phyloP scores from a whole-genome alignment of 225 moss, liverwort and hornwort genomes.

The Asterella californica region DNA sequence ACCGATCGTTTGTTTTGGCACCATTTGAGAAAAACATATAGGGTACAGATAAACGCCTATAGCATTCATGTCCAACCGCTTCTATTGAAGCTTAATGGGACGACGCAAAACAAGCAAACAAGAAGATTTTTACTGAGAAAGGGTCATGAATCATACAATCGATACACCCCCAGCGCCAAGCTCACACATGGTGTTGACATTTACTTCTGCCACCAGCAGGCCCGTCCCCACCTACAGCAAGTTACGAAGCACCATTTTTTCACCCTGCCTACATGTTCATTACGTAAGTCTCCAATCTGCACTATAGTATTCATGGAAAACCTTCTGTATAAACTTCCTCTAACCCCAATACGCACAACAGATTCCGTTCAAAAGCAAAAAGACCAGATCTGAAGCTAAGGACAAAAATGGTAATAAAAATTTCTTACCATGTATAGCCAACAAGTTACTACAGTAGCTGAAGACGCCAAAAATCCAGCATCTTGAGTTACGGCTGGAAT shows the following conservation, averaged over 20 bases:
- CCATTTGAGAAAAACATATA: too few relatives aligned
- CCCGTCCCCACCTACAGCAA: constrained; percentile 79
- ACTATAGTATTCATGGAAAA: neutral
- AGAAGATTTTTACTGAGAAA: neutral
- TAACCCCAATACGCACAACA: neutral
- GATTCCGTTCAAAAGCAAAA: neutral
- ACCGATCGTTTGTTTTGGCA: too few relatives aligned
- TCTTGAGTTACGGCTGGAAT: constrained; percentile 96
- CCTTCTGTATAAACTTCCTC: neutral
- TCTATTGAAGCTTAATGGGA: neutral
- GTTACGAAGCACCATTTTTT: neutral
- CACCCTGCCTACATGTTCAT: neutral
- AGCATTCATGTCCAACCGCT: too few relatives aligned
- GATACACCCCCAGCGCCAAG: constrained; percentile 95
- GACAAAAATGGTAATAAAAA: too few relatives aligned
- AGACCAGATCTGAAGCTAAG: neutral
- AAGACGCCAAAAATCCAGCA: constrained; percentile 89
- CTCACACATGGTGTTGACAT: constrained; percentile 96
- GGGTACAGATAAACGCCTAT: too few relatives aligned
- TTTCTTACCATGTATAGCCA: constrained; percentile 89
- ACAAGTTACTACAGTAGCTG: constrained; percentile 65
- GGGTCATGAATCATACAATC: constrained; percentile 46
- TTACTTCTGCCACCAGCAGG: constrained; percentile 87
- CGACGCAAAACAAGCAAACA: neutral
- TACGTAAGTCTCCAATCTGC: neutral